Base-by-base conservation (phyloP, 805 yeast species). In the Spathaspora hagerdaliae region DNA sequence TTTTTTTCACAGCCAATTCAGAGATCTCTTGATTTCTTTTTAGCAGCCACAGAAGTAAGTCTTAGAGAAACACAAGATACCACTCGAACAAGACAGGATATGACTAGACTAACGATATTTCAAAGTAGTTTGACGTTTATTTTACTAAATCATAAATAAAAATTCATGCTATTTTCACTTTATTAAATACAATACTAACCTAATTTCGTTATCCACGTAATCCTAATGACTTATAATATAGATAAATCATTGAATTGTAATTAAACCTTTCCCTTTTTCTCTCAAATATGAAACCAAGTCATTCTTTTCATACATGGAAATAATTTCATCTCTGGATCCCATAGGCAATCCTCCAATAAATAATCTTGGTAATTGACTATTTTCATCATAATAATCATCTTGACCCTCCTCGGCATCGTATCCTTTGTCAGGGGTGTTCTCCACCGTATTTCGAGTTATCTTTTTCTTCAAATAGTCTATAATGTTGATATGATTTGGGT, bases 321-420 rank as follows among this genome's bases (percentile, higher is more conserved):
- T 55, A 12, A 65, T 53, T 9, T 59, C 59, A 10, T 55, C 47
- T 38, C 56, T 63, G 32, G 57, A 57, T 6, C 65, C 72, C 5
- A 59, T 48, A 3, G 72, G 72, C 31, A 51, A 44, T 1, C 71
- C 73, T 10, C 62, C 66, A 19, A 67, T 56, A 45, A 67, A 65
- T 35, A 67, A 48, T 10, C 69, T 55, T 1, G 71, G 72, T 27
- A 67, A 59, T 38, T 57, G 56, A 14, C 51, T 46, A 11, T 41
- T 47, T 12, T 43, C 48, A 4, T 45, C 47, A 19, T 19, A 8
- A 37, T 19, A 19, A 5, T 19, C 24, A 19, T 19, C 24, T 19
- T 19, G 24, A 19, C 5, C 24, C 24, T 19, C 24, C 24, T 19
- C 24, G 35, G 2, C 47, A 29, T 44, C 45, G 26, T 44, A 45